Base-by-base conservation (phyloP, 805 yeast genomes). In the Myxozyma mucilagina region DNA sequence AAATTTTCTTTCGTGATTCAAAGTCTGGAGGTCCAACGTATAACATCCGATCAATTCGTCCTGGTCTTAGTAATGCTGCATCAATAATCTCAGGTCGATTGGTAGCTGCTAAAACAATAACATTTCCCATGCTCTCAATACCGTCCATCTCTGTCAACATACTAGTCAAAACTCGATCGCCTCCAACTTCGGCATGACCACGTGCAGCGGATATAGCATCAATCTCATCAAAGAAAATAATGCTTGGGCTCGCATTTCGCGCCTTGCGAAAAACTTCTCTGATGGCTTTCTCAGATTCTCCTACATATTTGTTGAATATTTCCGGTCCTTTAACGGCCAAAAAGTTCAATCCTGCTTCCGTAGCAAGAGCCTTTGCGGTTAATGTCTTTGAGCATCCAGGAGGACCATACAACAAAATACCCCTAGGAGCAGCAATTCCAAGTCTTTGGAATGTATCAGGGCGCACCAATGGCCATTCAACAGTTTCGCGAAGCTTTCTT, bases 291-390 rank as follows among this genome's bases (percentile, higher is more conserved):
- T 93, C 99, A 18, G 93, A 86, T 72, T 93, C 99, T 65, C 99
- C 99, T 42, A 94, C 97, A 70, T 89, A 93, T 74, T 94, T 93
- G 75, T 90, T 93, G 71, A 93, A 87, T 38, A 93, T 84, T 73
- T 93, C 99, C 0, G 99, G 99, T 0, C 99, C 99, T 73, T 94
- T 94, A 7, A 93, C 97, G 0, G 98, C 97, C 55, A 93, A 74
- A 73, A 93, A 93, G 69, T 93, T 93, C 53, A 93, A 81, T 0
- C 97, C 97, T 1, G 97, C 87, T 74, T 93, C 99, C 0, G 97
- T 89, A 0, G 98, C 98, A 35, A 93, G 76, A 0, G 97, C 97
- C 71, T 93, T 93, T 1, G 97, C 98, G 0, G 96, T 90, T 63
- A 93, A 75, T 0, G 99, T 93, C 70, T 93, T 93, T 10, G 97